phyloP scores from a whole-genome alignment of 2,329 filamentous ascomycete species.

The Alternaria brassicicola region DNA sequence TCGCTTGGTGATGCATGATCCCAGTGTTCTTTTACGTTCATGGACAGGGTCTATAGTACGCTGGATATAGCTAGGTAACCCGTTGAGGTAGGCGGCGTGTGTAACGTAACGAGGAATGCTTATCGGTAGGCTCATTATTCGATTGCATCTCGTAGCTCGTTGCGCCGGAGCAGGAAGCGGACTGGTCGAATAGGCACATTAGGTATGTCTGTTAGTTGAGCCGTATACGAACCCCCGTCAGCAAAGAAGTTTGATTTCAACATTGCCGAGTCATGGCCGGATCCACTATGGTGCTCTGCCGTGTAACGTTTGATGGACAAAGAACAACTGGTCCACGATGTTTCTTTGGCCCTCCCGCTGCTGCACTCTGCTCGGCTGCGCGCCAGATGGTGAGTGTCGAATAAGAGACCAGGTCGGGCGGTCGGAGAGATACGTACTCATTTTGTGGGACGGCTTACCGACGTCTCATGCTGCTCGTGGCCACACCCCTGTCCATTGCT shows the following conservation, averaged over 20 bases:
- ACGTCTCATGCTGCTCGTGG: conserved; percentile 24
- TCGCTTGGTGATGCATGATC: conserved; percentile 18
- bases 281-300: conserved; percentile 26
- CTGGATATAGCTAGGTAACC: conserved; percentile 26
- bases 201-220: conserved; percentile 12
- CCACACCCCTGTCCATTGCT: conserved; percentile 20
- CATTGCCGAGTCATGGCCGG: conserved; percentile 1
- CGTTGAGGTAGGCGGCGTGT: conserved; percentile 17
- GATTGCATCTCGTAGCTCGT: conserved; percentile 33
- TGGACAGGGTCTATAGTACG: conserved; percentile 23
- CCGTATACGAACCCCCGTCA: conserved; percentile 5
- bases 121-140: conserved; percentile 42
- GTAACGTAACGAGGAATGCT: conserved; percentile 37
- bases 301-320: conserved; percentile 15
- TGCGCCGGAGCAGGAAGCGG: conserved; percentile 13
- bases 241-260: conserved; percentile 13
- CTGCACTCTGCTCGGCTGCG: conserved; percentile 10
- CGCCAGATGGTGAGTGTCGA: conserved; percentile 6
- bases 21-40: conserved; percentile 6
- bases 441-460: conserved; percentile 10
- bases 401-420: conserved; percentile 18
- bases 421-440: conserved; percentile 27
- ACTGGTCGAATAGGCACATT: conserved; percentile 17
- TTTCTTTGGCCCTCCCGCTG: conserved; percentile 33
- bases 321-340: conserved; percentile 7